Evolutionary conservation across 768 basidiomycete species (phyloP), one percentile per base, ranked within the genome.

Genomic region (Suillus alpinus): DNA sequence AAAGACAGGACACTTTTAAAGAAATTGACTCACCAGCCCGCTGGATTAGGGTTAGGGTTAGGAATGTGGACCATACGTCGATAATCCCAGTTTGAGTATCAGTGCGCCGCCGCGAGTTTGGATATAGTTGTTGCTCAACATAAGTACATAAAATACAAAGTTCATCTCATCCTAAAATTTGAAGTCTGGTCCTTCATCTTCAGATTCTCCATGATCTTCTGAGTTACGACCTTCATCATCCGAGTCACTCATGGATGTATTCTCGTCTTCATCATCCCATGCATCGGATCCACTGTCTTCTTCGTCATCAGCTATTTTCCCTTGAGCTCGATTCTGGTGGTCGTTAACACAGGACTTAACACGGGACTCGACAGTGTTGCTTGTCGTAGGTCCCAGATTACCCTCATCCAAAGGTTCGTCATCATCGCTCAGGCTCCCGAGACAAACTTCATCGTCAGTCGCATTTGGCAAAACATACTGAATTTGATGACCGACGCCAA

Each of bases 401-500:
- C 40, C 18, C 40, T 41, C 40, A 41, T 18, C 40, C 18, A 41
- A 4, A 41, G 18, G 18, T 41, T 41, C 29, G 4, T 32, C 31
- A 23, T 58, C 57, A 31, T 31, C n/a, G n/a, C n/a, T n/a, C n/a
- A n/a, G n/a, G 4, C 13, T 2, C 5, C 20, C 32, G 3, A n/a
- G 0, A 16, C 9, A 4, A 26, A 2, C 4, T 2, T 51, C 18
- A 18, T 46, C 57, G 10, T 57, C 56, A 26, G 46, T 29, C 1
- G 4, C 26, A 13, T 26, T 34, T 16, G 56, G 36, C 32, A 46
- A 20, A n/a, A 3, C 6, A 16, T 23, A 51, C 37, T 58, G 31
- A 12, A 23, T 29, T 32, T 36, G 29, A 40, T 77, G 73, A 20
- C 77, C 76, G 36, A 76, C 58, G 2, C 71, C 76, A 6, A 68